These are phyloP conservation scores for Salix purpurea DNA, from an alignment of 345 rosid species.

Conservation along the genomic window DNA sequence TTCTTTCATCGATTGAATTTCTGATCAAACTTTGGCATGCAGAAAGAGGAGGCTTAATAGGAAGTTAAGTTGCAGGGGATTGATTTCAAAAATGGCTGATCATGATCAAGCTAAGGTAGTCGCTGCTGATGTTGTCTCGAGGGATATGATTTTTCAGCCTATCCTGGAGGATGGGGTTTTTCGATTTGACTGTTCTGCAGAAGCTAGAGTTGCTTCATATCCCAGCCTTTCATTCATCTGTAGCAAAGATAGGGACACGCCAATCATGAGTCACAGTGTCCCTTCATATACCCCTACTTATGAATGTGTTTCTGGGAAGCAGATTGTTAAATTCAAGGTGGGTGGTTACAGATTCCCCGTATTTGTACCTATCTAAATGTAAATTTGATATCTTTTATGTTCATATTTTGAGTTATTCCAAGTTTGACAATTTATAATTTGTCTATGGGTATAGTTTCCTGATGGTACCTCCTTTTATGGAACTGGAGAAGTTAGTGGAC, in stretches of 20 bases:
- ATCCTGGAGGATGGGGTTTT: slow-evolving; percentile 73
- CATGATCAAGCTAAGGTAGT: slow-evolving; percentile 26
- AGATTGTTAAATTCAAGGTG: slow-evolving; percentile 71
- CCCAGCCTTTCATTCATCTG: slow-evolving; percentile 69
- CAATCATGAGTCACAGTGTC: slow-evolving; percentile 28
- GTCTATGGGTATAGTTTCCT: slow-evolving; percentile 49
- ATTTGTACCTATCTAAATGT: not conserved
- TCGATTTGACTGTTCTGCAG: slow-evolving; percentile 61
- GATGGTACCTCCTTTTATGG: slow-evolving; percentile 83
- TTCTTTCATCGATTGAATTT: slow-evolving; percentile 4
- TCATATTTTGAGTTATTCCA: not conserved
- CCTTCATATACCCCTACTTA: slow-evolving; percentile 57
- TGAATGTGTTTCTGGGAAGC: slow-evolving; percentile 41
- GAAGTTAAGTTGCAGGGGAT: not conserved
- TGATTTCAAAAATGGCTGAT: slow-evolving; percentile 38
- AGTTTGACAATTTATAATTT: not conserved
- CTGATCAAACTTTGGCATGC: slow-evolving; percentile 28
- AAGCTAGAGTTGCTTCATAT: slow-evolving; percentile 49
- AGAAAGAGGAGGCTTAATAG: slow-evolving; percentile 28
- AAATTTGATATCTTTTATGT: not conserved
- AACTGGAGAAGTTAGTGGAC: slow-evolving; percentile 95
- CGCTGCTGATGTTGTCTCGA: slow-evolving; percentile 25
- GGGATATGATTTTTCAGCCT: slow-evolving; percentile 62
- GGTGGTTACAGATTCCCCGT: not conserved
- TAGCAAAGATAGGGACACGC: slow-evolving; percentile 50